Evolutionary conservation across 805 yeast genomes (phyloP).

Genomic region (Candida verbasci): DNA sequence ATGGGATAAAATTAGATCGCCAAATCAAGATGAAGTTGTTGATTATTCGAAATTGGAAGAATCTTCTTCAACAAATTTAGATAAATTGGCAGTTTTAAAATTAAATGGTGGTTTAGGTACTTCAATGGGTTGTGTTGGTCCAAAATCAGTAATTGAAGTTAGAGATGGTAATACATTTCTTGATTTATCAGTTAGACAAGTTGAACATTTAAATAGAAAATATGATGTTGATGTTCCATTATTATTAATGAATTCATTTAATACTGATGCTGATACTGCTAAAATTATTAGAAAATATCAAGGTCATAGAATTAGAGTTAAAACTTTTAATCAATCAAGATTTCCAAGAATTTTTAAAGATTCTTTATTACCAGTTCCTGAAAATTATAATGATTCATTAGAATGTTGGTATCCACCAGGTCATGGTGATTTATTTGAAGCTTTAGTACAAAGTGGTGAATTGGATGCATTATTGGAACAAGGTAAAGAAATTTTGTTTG

Average conservation of each 20-base stretch:
- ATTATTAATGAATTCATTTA: constrained; percentile 96
- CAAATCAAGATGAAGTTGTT: constrained; percentile 84
- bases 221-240: constrained; percentile 93
- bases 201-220: constrained; percentile 87
- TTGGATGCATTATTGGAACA: constrained; percentile 83
- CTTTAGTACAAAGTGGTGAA: constrained; percentile 85
- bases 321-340: constrained; percentile 96
- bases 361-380: constrained; percentile 93
- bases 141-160: constrained; percentile 96
- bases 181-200: constrained; percentile 94
- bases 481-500: constrained; percentile 93
- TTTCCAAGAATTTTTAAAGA: constrained; percentile 95
- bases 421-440: constrained; percentile 95
- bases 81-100: constrained; percentile 90
- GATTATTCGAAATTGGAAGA: constrained; percentile 54
- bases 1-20: constrained; percentile 96
- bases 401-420: constrained; percentile 99
- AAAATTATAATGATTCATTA: constrained; percentile 62
- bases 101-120: constrained; percentile 98
- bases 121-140: constrained; percentile 99
- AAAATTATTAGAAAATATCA: constrained; percentile 93
- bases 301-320: constrained; percentile 91
- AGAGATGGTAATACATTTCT: constrained; percentile 97
- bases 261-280: constrained; percentile 94
- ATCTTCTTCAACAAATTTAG: constrained; percentile 34